These are phyloP conservation scores for Nephelium lappaceum DNA, from an alignment of 345 rosid genomes.

Conservation along the genomic window DNA sequence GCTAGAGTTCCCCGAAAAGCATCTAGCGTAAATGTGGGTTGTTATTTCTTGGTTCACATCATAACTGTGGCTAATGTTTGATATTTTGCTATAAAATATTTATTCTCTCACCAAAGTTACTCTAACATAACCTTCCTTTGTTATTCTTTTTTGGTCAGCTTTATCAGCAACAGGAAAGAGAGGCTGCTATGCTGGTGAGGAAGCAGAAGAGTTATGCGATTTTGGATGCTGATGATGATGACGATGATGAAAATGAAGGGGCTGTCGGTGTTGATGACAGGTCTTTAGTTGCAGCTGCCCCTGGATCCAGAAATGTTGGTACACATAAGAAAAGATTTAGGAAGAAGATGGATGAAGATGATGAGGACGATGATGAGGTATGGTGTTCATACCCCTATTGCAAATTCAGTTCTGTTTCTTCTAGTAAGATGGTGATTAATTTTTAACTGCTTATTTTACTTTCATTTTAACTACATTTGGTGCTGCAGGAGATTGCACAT, in stretches of 20 bases:
- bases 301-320: slow-evolving; percentile 51
- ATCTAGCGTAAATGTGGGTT: slow-evolving; percentile 60
- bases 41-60: neutral
- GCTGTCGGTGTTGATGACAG: slow-evolving; percentile 29
- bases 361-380: slow-evolving; percentile 50
- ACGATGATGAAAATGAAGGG: slow-evolving; percentile 41
- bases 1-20: slow-evolving; percentile 56
- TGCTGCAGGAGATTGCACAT: slow-evolving; percentile 52
- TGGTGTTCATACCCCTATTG: slow-evolving; percentile 32
- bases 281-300: slow-evolving; percentile 30
- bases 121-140: neutral
- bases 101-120: neutral
- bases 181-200: slow-evolving; percentile 76
- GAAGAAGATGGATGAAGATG: slow-evolving; percentile 77
- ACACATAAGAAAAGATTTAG: slow-evolving; percentile 72
- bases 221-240: slow-evolving; percentile 75
- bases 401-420: slow-evolving; percentile 23
- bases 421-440: slow-evolving; percentile 26
- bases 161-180: slow-evolving; percentile 84
- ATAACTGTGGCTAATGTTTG: neutral
- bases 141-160: slow-evolving; percentile 41
- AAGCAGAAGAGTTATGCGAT: slow-evolving; percentile 70
- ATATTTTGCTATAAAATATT: neutral
- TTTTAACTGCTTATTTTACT: slow-evolving; percentile 14
- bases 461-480: slow-evolving; percentile 24